phyloP scores from a whole-genome alignment of 306 rosid species.

The Senna siamea region DNA sequence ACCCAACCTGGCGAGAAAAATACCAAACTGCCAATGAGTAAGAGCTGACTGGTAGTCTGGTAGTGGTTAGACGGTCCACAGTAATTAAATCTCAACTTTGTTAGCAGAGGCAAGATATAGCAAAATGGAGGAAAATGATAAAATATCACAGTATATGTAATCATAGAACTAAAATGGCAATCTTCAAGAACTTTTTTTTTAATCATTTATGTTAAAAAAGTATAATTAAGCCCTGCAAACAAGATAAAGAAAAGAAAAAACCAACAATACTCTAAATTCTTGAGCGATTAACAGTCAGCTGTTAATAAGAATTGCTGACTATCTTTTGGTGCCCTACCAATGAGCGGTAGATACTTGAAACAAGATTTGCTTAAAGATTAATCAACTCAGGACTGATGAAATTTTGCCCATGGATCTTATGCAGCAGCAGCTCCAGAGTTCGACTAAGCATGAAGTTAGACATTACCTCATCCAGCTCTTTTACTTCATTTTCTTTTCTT shows the following conservation, averaged over 20 bases:
- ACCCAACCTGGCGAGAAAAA: background rate
- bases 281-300: constrained; percentile 5
- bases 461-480: constrained; percentile 9
- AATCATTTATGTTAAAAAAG: background rate
- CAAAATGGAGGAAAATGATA: background rate
- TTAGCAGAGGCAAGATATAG: background rate
- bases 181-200: background rate
- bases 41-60: background rate
- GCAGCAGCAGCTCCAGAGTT: background rate
- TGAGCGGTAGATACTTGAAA: constrained; percentile 28
- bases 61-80: background rate
- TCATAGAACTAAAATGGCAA: background rate
- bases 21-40: background rate
- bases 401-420: background rate
- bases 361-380: background rate
- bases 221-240: constrained; percentile 13
- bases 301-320: background rate
- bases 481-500: constrained; percentile 78
- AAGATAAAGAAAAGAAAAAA: constrained; percentile 4
- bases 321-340: background rate
- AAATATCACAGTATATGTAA: background rate
- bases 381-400: constrained; percentile 25
- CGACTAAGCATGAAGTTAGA: constrained; percentile 17
- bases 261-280: constrained; percentile 11
- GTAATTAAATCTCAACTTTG: too few relatives aligned